These are phyloP conservation scores for Dorcoceras hygrometricum DNA, from an alignment of 257 asterid genomes.

Conservation along the genomic window DNA sequence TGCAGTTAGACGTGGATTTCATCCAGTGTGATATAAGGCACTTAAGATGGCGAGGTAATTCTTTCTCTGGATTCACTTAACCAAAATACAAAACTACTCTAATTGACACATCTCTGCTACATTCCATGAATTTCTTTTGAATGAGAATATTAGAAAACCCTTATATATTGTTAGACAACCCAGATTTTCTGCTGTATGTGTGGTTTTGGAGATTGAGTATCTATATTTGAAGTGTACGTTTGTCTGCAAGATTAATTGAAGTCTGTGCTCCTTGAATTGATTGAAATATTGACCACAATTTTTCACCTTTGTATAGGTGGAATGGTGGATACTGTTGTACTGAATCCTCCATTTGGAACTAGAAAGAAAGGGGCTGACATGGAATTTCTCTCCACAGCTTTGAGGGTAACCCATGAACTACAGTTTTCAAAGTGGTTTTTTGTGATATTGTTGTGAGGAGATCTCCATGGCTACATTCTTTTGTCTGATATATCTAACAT, in stretches of 20 bases:
- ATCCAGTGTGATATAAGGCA: conserved; percentile 67
- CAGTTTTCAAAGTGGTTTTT: neutral
- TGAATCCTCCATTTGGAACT: conserved; percentile 99
- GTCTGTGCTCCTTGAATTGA: conserved; percentile 12
- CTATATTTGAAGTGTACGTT: neutral
- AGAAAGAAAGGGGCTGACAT: conserved; percentile 95
- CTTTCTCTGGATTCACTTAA: conserved; percentile 11
- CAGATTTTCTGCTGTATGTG: neutral
- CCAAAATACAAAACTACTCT: neutral
- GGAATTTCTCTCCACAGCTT: conserved; percentile 72
- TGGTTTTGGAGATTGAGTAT: neutral
- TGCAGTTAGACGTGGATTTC: conserved; percentile 76
- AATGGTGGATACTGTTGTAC: conserved; percentile 70
- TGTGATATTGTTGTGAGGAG: neutral
- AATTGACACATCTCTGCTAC: neutral
- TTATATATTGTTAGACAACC: neutral
- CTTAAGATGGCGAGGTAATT: conserved; percentile 59
- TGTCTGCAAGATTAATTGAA: conserved; percentile 11
- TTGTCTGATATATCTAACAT: conserved; percentile 9
- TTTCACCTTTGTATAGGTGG: conserved; percentile 41
- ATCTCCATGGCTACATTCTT: conserved; percentile 7
- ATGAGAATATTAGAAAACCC: neutral
- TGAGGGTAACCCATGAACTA: conserved; percentile 50
- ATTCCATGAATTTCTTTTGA: conserved; percentile 3
- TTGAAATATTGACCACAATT: conserved; percentile 21